phyloP scores from a whole-genome alignment of 2,329 filamentous ascomycete species.

The Neopestalotiopsis sp. region DNA sequence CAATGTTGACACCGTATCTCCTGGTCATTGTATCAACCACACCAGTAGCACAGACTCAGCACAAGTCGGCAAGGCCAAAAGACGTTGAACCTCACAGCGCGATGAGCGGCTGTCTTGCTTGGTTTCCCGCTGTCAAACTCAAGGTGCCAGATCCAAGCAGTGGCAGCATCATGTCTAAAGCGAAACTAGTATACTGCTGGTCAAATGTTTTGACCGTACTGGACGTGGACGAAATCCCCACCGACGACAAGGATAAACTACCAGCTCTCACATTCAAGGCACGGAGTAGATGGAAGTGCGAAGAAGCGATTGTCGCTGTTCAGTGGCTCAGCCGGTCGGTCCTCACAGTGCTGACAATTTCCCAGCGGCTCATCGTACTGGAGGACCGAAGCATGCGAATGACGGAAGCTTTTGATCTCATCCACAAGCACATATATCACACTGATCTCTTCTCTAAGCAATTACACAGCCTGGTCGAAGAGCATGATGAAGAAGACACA shows the following conservation, averaged over 20 bases:
- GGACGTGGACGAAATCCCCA: conserved; percentile 77
- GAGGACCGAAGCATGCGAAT: conserved; percentile 89
- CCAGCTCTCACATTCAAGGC: conserved; percentile 79
- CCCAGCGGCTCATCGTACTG: conserved; percentile 88
- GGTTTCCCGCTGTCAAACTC: conserved; percentile 95
- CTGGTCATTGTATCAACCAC: conserved; percentile 97
- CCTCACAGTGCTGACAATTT: conserved; percentile 88
- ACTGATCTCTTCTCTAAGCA: conserved; percentile 88
- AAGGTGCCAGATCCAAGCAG: conserved; percentile 74
- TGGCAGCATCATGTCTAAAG: conserved; percentile 73
- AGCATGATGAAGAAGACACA: conserved; percentile 82
- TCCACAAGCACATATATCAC: conserved; percentile 92
- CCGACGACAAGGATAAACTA: conserved; percentile 77
- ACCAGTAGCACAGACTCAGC: conserved; percentile 92
- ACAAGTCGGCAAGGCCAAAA: conserved; percentile 90
- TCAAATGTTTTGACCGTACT: conserved; percentile 95
- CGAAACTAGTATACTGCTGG: conserved; percentile 97
- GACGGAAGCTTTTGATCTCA: conserved; percentile 91
- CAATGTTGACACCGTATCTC: conserved; percentile 93
- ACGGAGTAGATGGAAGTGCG: conserved; percentile 87
- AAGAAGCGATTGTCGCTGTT: conserved; percentile 93
- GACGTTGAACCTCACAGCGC: conserved; percentile 89
- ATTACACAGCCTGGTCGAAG: conserved; percentile 82
- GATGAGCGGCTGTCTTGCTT: conserved; percentile 91
- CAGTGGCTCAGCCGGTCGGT: conserved; percentile 97